Conservation (phyloP, 257 asterid genomes). For the Perilla frutescens region DNA sequence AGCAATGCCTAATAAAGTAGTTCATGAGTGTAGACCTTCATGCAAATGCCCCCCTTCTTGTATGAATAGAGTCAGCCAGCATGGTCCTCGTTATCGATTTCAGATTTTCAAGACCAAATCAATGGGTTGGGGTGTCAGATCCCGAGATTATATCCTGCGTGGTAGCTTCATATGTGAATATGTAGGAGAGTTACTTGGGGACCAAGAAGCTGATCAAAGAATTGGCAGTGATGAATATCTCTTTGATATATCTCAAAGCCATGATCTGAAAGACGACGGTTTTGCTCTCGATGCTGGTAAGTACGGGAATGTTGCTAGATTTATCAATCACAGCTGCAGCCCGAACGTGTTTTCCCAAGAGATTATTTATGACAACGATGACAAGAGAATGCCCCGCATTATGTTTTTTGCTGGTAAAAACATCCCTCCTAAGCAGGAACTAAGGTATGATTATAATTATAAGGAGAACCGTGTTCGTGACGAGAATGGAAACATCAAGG, state of each 20-base stretch:
- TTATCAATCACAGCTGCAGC: constrained; percentile 82
- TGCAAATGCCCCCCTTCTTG: constrained; percentile 84
- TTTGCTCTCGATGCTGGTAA: constrained; percentile 68
- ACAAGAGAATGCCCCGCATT: constrained; percentile 70
- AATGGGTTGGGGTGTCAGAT: constrained; percentile 93
- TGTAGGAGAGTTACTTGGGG: constrained; percentile 67
- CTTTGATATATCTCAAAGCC: constrained; percentile 56
- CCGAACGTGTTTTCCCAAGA: constrained; percentile 79
- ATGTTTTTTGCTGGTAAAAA: constrained; percentile 66
- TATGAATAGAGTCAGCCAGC: constrained; percentile 74
- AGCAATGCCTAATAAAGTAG: constrained; percentile 36
- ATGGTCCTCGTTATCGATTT: constrained; percentile 51
- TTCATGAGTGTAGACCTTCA: constrained; percentile 83
- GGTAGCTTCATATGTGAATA: constrained; percentile 89
- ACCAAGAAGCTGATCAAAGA: constrained; percentile 66
- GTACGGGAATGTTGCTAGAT: constrained; percentile 77
- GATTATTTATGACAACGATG: constrained; percentile 70
- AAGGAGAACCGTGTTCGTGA: constrained; percentile 53
- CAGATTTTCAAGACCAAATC: constrained; percentile 74
- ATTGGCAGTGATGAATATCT: constrained; percentile 66
- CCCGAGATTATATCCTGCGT: constrained; percentile 50
- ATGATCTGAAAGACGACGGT: constrained; percentile 43
- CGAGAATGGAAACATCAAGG: constrained; percentile 63
- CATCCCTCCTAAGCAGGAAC: constrained; percentile 67
- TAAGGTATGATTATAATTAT: constrained; percentile 69